These are phyloP conservation scores for Solanum appendiculatum DNA, from an alignment of 257 asterid species.

Conservation along the genomic window DNA sequence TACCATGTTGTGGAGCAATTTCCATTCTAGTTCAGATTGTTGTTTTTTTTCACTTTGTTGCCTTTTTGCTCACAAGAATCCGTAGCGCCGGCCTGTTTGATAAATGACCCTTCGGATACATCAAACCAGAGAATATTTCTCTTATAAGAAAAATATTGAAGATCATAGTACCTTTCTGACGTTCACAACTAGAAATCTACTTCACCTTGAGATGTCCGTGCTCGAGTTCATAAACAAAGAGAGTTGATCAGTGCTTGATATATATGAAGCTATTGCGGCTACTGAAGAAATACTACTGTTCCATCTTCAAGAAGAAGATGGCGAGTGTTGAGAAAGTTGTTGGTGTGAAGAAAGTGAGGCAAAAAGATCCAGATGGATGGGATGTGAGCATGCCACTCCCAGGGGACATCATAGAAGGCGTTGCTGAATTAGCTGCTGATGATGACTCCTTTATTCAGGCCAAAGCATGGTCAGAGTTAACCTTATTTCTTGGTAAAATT, in stretches of 20 bases:
- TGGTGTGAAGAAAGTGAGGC: conserved; percentile 38
- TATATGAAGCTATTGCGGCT: not conserved
- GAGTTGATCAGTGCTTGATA: not conserved
- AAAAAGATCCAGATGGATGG: conserved; percentile 33
- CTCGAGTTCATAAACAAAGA: not conserved
- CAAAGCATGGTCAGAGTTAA: conserved; percentile 27
- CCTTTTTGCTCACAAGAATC: not conserved
- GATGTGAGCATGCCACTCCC: conserved; percentile 41
- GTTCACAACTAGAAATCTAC: conserved; percentile 15
- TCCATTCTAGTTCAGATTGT: not conserved
- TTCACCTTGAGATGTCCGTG: conserved; percentile 15
- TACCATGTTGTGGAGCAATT: not conserved
- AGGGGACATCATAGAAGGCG: conserved; percentile 44
- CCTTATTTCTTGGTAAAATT: conserved; percentile 17
- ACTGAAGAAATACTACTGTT: not conserved
- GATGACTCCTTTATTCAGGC: conserved; percentile 22
- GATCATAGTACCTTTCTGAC: conserved; percentile 4
- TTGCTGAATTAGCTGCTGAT: conserved; percentile 12
- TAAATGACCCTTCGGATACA: conserved; percentile 13
- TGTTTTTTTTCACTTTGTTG: not conserved
- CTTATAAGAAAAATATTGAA: not conserved
- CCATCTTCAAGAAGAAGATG: conserved; percentile 3
- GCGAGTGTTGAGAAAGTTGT: conserved; percentile 16
- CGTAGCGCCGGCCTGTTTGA: not conserved
- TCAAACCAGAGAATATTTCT: conserved; percentile 12